Base-by-base conservation (phyloP, 2,329 filamentous ascomycete genomes). In the Colletotrichum acutatum region DNA sequence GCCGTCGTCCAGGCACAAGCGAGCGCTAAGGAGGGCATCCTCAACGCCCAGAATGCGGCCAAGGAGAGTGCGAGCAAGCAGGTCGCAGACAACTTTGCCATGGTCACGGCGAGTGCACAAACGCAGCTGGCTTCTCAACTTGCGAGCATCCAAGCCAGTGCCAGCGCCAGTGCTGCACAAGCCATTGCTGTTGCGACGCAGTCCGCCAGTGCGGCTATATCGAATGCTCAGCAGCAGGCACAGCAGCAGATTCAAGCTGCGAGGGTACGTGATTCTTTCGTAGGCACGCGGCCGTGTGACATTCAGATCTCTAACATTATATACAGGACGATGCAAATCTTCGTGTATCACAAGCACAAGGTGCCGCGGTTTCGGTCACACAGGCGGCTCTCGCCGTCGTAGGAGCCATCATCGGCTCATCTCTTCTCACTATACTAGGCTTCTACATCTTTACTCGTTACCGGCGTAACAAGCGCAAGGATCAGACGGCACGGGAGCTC, bases 301-400 rank as follows among this genome's bases (percentile, higher is more conserved):
- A 30, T 6, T 26, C 22, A 37, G 14, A 16, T 24, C 1, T 7
- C 57, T 34, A 34, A 63, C 32, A 56, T 59, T 12, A 5, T n/a
- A 14, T 4, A 24, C 54, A 75, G 74, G 42, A 60, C 7, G 77
- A 82, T n/a, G 81, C 81, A 6, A 77, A 76, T 34, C 67, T 67
- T 3, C 78, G 80, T 52, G 77, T 83, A 19, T 76, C 79, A 22
- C 77, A 80, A 19, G 80, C 83, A 0, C 83, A 84, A 64, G 82
- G 79, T 22, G 77, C 82, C 4, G 82, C 83, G 3, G 79, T 85
- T 2, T 84, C 83, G 3, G 82, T 82, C 19, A 85, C 83, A 0
- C 83, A 86, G 77, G 81, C 80, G 0, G 83, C 84, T 0, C 72
- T 85, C 5, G 84, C 83, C 11, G 81, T 86, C 22, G 82, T 85